Conservation (phyloP, 2,329 filamentous ascomycete genomes). For the Hypomyces rosellus region DNA sequence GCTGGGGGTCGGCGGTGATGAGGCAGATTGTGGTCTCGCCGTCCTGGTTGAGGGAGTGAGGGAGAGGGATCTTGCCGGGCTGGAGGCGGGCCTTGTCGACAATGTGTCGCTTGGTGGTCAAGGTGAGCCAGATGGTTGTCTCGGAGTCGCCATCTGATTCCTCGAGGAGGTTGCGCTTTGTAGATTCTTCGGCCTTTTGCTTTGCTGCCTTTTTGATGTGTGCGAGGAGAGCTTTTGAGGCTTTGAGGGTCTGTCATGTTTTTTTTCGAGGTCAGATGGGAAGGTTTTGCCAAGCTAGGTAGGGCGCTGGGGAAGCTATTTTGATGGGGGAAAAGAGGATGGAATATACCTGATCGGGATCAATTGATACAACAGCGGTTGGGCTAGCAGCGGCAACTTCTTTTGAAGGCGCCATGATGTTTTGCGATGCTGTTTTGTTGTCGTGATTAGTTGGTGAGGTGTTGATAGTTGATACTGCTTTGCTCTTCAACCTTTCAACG, state of each 20-base stretch:
- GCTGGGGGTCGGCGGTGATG: slow-evolving; percentile 75
- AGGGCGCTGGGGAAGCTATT: not conserved
- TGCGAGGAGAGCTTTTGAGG: slow-evolving; percentile 54
- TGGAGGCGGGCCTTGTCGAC: slow-evolving; percentile 71
- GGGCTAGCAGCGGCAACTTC: slow-evolving; percentile 29
- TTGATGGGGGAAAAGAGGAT: not conserved
- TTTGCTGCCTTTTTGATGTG: slow-evolving; percentile 54
- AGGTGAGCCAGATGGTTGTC: slow-evolving; percentile 53
- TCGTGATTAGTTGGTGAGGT: slow-evolving; percentile 23
- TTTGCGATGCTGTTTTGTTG: slow-evolving; percentile 13
- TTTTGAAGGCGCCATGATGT: slow-evolving; percentile 37
- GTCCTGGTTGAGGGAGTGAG: slow-evolving; percentile 65
- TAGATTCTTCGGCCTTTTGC: slow-evolving; percentile 37
- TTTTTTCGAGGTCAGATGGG: not conserved
- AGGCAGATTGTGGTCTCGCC: slow-evolving; percentile 69
- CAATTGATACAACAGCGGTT: slow-evolving; percentile 28
- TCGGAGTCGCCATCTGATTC: slow-evolving; percentile 39
- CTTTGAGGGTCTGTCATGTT: slow-evolving; percentile 48
- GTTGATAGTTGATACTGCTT: not conserved
- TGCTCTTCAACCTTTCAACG: not conserved
- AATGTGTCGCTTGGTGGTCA: slow-evolving; percentile 61
- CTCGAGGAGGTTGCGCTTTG: slow-evolving; percentile 52
- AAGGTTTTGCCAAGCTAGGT: not conserved
- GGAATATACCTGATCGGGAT: slow-evolving; percentile 35
- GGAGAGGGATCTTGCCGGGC: slow-evolving; percentile 73